Evolutionary conservation across 2,329 filamentous ascomycete species (phyloP).

Genomic region (Dactylellina sp.): DNA sequence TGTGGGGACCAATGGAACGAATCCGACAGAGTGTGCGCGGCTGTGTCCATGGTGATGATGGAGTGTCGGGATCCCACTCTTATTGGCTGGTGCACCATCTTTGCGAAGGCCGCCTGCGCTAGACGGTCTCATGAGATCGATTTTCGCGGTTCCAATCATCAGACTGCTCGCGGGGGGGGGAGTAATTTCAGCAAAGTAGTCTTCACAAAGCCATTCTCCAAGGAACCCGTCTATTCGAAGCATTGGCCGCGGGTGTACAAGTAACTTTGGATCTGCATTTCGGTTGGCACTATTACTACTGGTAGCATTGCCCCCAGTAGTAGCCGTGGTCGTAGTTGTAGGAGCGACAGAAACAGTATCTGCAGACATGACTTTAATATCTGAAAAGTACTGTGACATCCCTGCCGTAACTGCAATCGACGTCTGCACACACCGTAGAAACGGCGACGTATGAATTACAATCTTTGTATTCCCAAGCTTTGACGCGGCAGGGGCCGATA

Average conservation of each 20-base stretch:
- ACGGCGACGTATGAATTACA: constrained; percentile 75
- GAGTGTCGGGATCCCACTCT: constrained; percentile 56
- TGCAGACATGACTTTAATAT: constrained; percentile 20
- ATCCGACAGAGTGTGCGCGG: constrained; percentile 66
- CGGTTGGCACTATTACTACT: constrained; percentile 46
- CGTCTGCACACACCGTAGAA: constrained; percentile 90
- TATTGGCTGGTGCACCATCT: constrained; percentile 57
- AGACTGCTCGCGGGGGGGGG: constrained; percentile 85
- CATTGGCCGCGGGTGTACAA: constrained; percentile 38
- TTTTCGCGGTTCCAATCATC: constrained; percentile 90
- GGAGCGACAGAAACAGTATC: constrained; percentile 59
- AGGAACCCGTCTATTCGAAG: constrained; percentile 91
- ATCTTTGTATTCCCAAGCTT: constrained; percentile 66
- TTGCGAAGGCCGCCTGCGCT: constrained; percentile 66
- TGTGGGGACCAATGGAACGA: constrained; percentile 80
- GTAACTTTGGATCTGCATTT: constrained; percentile 68
- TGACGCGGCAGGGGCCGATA: constrained; percentile 79
- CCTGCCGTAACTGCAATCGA: constrained; percentile 64
- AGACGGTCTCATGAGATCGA: constrained; percentile 76
- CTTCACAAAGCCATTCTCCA: constrained; percentile 92
- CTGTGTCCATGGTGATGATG: constrained; percentile 64
- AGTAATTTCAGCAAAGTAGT: constrained; percentile 93
- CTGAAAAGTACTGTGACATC: constrained; percentile 58
- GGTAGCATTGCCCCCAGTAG: constrained; percentile 52
- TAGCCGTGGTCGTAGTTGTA: constrained; percentile 50